Conservation (phyloP, 192 early-diverging fungal species). For the Geranomyces variabilis region DNA sequence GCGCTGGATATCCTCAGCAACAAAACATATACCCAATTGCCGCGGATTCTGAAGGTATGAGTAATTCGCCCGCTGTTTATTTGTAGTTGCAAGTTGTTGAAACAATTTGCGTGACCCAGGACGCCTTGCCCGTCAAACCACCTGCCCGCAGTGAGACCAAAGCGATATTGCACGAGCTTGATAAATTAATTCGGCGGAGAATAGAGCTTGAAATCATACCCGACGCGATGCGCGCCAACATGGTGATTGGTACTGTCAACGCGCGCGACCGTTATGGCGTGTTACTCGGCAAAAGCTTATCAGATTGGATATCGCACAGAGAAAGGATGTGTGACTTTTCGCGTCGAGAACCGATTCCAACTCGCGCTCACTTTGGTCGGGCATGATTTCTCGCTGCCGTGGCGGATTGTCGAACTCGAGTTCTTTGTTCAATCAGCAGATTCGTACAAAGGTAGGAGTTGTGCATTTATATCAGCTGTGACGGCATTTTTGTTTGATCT, state of each 20-base stretch:
- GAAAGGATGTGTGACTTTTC: conserved; percentile 18
- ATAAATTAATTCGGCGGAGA: conserved; percentile 17
- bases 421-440: conserved; percentile 19
- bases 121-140: conserved; percentile 12
- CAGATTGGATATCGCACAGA: not conserved
- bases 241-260: conserved; percentile 16
- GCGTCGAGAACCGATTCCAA: conserved; percentile 7
- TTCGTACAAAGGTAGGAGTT: conserved; percentile 10
- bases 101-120: not conserved
- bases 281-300: too few relatives aligned
- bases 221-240: conserved; percentile 19
- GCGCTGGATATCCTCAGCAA: conserved; percentile 21
- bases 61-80: too few relatives aligned
- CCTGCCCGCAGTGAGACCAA: not conserved
- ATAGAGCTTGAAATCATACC: conserved; percentile 32
- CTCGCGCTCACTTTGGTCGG: conserved; percentile 25
- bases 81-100: too few relatives aligned
- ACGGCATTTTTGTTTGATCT: too few relatives aligned
- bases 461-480: too few relatives aligned
- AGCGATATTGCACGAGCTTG: conserved; percentile 13
- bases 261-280: too few relatives aligned
- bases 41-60: conserved; percentile 13
- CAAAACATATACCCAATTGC: conserved; percentile 9
- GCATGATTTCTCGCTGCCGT: conserved; percentile 15
- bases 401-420: conserved; percentile 32